Evolutionary conservation across 164 flowering plant genomes (phyloP).

Genomic region (Berberis thunbergii): DNA sequence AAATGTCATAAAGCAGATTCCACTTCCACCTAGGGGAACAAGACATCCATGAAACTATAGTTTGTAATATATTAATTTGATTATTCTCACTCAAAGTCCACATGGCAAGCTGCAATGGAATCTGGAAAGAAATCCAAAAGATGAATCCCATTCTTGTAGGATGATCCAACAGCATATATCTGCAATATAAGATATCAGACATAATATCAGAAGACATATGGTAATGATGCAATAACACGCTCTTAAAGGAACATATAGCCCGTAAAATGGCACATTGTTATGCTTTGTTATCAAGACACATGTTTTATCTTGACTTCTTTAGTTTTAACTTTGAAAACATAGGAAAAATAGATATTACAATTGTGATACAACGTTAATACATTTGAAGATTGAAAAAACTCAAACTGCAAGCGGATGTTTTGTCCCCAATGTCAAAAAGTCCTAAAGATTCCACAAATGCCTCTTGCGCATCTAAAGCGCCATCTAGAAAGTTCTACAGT

Average conservation of each 20-base stretch:
- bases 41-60: neutral
- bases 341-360: too few species aligned
- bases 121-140: conserved; percentile 82
- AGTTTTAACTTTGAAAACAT: too few species aligned
- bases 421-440: too few species aligned
- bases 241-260: neutral
- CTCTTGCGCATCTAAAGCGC: too few species aligned
- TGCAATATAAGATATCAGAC: conserved; percentile 26
- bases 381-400: too few species aligned
- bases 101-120: conserved; percentile 68
- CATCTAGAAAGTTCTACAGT: too few species aligned
- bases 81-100: conserved; percentile 55
- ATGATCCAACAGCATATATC: conserved; percentile 77
- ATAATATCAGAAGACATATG: neutral
- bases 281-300: too few species aligned
- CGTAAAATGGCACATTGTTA: too few species aligned
- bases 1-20: neutral
- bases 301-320: too few species aligned
- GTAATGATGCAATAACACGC: neutral
- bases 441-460: too few species aligned
- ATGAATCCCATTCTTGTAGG: conserved; percentile 55
- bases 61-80: neutral
- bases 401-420: too few species aligned
- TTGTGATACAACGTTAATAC: too few species aligned
- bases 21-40: neutral